A percentile compares a stretch with the other conserved stretches of the same genome.
Conservation (phyloP, 116 monocot genomes). For the Iris pallida region DNA sequence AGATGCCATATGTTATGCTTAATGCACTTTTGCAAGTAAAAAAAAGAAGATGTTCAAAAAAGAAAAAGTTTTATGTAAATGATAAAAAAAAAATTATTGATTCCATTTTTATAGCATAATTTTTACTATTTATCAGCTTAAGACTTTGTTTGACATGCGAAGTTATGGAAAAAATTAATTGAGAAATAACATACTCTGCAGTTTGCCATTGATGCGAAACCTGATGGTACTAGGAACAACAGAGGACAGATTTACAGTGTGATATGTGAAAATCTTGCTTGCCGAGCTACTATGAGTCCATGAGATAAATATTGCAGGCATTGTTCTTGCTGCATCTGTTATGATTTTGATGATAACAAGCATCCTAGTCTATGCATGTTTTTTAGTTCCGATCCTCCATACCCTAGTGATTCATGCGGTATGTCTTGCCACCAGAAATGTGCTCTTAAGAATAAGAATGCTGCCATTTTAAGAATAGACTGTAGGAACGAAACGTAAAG, state of each 20-base stretch:
- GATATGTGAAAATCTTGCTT: constrained; percentile 68
- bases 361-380: background rate
- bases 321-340: constrained; percentile 76
- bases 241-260: constrained; percentile 13
- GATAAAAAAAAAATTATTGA: too few species aligned
- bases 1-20: too few species aligned
- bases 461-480: background rate
- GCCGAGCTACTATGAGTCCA: constrained; percentile 37
- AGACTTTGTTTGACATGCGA: too few species aligned
- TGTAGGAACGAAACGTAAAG: too few species aligned
- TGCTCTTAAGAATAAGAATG: background rate
- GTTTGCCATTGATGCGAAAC: constrained; percentile 3
- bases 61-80: too few species aligned
- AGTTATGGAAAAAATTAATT: too few species aligned
- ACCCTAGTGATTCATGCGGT: background rate
- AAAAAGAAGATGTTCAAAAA: too few species aligned
- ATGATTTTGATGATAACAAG: constrained; percentile 63
- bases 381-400: background rate
- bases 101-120: too few species aligned
- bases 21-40: too few species aligned
- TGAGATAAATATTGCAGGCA: constrained; percentile 45
- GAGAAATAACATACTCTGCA: constrained; percentile 23
- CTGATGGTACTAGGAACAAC: constrained; percentile 5
- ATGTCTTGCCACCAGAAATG: background rate
- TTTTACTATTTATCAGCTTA: too few species aligned